Base-by-base conservation (phyloP, 2,329 filamentous ascomycete genomes). In the Zalaria obscura region DNA sequence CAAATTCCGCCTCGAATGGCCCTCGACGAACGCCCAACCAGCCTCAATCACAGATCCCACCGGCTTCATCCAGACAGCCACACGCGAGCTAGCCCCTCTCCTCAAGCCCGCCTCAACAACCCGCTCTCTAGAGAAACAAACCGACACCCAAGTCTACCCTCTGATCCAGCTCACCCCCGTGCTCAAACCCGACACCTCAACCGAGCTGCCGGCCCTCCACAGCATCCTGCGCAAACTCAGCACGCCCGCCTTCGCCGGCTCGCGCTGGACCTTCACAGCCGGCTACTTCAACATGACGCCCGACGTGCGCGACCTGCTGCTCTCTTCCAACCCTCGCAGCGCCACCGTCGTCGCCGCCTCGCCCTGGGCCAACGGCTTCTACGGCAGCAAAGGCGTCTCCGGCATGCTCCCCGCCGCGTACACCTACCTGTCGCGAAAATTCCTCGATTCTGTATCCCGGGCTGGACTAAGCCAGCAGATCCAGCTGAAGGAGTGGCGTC, bases 211-310 rank as follows among this genome's bases (percentile, higher is more conserved):
- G 1, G 81, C 83, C 10, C 67, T 98, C 11, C 85, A 77, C 0
- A 74, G 75, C 36, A 73, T 96, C 33, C 72, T 96, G 3, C 72
- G 73, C 35, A 74, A 73, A 1, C 71, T 95, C 3, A 71, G 80
- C 0, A 64, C 61, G 0, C 72, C 81, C 0, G 64, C 70, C 4
- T 83, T 85, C 52, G 65, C 69, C 6, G 72, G 75, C 29, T 83
- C 83, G 0, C 80, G 77, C 9, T 98, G 91, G 91, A 91, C 86
- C 0, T 96, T 98, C 60, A 96, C 91, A 1, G 91, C 91, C 0
- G 91, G 91, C 40, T 98, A 98, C 65, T 98, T 98, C 67, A 98
- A 98, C 65, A 93, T 93, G 42, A 87, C 87, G 5, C 82, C 87
- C 0, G 78, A 80, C 3, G 75, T 96, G 18, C 88, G 84, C 2